Conservation (phyloP, 2,329 filamentous ascomycete genomes). For the Berkeleyomyces rouxiae region DNA sequence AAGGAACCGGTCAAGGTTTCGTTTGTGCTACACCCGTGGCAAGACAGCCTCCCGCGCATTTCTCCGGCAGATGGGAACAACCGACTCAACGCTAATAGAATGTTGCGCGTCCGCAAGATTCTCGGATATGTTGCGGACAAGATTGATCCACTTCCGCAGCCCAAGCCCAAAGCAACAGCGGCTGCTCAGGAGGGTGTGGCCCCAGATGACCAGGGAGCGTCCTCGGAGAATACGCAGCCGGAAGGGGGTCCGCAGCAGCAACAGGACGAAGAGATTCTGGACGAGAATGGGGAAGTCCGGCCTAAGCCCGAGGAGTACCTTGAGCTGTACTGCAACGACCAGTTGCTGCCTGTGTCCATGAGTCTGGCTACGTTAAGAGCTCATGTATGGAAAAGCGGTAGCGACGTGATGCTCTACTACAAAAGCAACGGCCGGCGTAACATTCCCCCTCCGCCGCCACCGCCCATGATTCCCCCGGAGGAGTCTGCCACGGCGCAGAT, state of each 20-base stretch:
- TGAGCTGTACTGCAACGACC: slow-evolving; percentile 85
- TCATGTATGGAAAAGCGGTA: slow-evolving; percentile 89
- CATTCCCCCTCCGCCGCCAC: slow-evolving; percentile 25
- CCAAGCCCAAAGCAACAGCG: not conserved
- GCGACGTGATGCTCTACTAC: slow-evolving; percentile 80
- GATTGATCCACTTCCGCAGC: slow-evolving; percentile 50
- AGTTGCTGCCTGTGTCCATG: slow-evolving; percentile 66
- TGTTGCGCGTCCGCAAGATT: slow-evolving; percentile 92
- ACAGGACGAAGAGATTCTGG: slow-evolving; percentile 33
- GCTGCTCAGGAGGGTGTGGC: not conserved
- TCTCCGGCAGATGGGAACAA: slow-evolving; percentile 66
- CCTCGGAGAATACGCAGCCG: not conserved
- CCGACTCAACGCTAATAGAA: slow-evolving; percentile 86
- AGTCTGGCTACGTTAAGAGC: slow-evolving; percentile 84
- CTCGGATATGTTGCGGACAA: slow-evolving; percentile 81
- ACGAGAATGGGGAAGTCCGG: not conserved
- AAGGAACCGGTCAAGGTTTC: slow-evolving; percentile 97
- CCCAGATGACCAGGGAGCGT: not conserved
- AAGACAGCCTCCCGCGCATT: slow-evolving; percentile 58
- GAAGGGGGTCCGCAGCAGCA: slow-evolving; percentile 25
- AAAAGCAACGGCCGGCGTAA: slow-evolving; percentile 76
- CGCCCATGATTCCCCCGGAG: slow-evolving; percentile 15
- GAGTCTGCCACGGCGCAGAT: slow-evolving; percentile 2
- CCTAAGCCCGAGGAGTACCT: slow-evolving; percentile 82
- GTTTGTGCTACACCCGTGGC: slow-evolving; percentile 72